Conservation (phyloP, 176 grass and related monocot genomes). For the Musa schizocarpa region DNA sequence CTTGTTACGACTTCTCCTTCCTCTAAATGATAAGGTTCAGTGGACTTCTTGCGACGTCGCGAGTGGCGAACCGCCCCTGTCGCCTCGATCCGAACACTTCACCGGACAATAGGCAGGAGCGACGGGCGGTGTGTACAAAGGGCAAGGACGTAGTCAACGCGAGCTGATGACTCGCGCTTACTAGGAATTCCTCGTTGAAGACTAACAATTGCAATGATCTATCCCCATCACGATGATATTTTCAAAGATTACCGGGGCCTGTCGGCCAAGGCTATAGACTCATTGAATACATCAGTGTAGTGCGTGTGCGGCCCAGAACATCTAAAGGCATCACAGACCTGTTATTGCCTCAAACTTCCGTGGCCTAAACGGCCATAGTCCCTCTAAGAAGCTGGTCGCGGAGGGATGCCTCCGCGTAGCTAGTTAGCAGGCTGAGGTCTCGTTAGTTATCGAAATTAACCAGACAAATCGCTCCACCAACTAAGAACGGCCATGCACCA, state of each 20-base stretch:
- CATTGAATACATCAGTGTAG: constrained; percentile 27
- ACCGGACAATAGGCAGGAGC: too few relatives aligned
- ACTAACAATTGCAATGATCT: constrained; percentile 51
- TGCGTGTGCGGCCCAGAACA: constrained; percentile 32
- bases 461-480: constrained; percentile 56
- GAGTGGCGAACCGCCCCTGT: too few relatives aligned
- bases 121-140: too few relatives aligned
- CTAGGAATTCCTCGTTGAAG: constrained; percentile 49
- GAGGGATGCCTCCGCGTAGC: constrained; percentile 47
- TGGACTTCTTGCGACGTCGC: too few relatives aligned
- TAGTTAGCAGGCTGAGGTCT: constrained; percentile 74
- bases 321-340: constrained; percentile 47
- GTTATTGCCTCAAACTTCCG: constrained; percentile 26
- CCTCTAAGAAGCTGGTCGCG: constrained; percentile 18
- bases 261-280: constrained; percentile 40
- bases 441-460: constrained; percentile 63
- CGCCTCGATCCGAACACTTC: too few relatives aligned
- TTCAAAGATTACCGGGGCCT: constrained; percentile 34
- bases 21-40: constrained; percentile 16
- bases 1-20: constrained; percentile 25
- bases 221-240: constrained; percentile 45
- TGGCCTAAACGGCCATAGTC: constrained; percentile 22
- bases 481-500: too few relatives aligned
- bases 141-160: too few relatives aligned
- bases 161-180: constrained; percentile 48